Base-by-base conservation (phyloP, 106 monocot genomes). In the Allium fistulosum region DNA sequence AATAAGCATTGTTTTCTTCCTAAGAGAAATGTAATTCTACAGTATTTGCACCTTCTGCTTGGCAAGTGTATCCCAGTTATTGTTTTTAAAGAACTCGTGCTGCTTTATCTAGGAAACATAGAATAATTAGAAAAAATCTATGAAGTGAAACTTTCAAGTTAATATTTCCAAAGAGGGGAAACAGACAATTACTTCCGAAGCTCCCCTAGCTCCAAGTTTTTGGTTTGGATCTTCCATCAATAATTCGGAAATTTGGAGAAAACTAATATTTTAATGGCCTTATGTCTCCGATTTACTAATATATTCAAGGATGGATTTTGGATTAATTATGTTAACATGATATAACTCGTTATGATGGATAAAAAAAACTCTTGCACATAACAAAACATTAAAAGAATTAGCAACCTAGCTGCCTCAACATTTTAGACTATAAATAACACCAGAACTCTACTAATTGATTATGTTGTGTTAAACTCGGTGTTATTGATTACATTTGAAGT, bases 1-100 rank as follows among this genome's bases (percentile, higher is more conserved):
- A 22, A 22, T 22, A 22, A 22, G 22, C 22, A 22, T 22, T 22
- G 22, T 22, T 22, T 22, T 22, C 22, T 22, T 22, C 22, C 22
- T 1, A 22, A 22, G 52, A 13, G 13, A 53, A 53, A 53, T 10
- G 52, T 10, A 53, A 53, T 53, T 53, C 10, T 53, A 10, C 13
- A 9, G 13, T 53, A 13, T 9, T 9, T 10, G 52, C 46, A 99
- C 97, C 92, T 99, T 99, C 73, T 97, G 97, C 66, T 88, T 84
- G 16, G 97, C 97, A 75, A 97, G 84, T 11, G 97, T 89, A 66
- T 97, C 89, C 97, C 97, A 97, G 77, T 83, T 97, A 65, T 92
- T 92, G 72, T 97, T 72, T 82, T 97, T 92, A 58, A 97, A 97
- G 73, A 92, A 97, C 8, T 47, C 67, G 75, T 97, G 97, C 52